These are phyloP conservation scores for Coniochaeta ligniaria DNA, from an alignment of 2,329 filamentous ascomycete genomes.

Conservation along the genomic window DNA sequence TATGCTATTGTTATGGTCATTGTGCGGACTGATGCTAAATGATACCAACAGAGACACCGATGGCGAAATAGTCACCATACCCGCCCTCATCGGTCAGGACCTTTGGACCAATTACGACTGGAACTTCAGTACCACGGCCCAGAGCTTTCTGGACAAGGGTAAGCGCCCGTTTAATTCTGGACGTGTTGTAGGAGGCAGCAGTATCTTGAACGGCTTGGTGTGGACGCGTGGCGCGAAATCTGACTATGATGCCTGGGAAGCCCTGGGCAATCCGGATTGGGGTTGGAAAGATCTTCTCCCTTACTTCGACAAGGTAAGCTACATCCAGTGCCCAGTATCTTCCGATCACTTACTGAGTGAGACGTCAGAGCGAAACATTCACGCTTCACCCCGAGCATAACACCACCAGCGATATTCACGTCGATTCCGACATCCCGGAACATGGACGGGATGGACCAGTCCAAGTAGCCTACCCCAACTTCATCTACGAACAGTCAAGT, in stretches of 20 bases:
- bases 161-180: conserved; percentile 27
- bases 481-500: conserved; percentile 32
- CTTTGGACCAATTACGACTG: conserved; percentile 17
- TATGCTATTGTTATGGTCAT: not conserved
- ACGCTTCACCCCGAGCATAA: conserved; percentile 13
- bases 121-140: conserved; percentile 20
- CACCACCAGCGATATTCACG: not conserved
- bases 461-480: conserved; percentile 28
- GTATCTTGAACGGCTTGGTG: conserved; percentile 29
- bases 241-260: conserved; percentile 32
- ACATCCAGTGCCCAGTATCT: not conserved
- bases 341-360: not conserved
- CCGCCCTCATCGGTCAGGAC: conserved; percentile 10
- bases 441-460: conserved; percentile 28
- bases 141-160: conserved; percentile 25
- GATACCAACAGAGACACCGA: not conserved
- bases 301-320: conserved; percentile 37
- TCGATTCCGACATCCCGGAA: conserved; percentile 13
- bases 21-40: not conserved
- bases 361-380: conserved; percentile 28
- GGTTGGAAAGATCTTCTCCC: conserved; percentile 33
- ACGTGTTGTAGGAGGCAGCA: conserved; percentile 29
- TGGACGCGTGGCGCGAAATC: conserved; percentile 28
- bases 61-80: conserved; percentile 8
- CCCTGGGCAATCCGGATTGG: conserved; percentile 28